Evolutionary conservation across 2,329 filamentous ascomycete species (phyloP).

Genomic region (Myotisia sp.): DNA sequence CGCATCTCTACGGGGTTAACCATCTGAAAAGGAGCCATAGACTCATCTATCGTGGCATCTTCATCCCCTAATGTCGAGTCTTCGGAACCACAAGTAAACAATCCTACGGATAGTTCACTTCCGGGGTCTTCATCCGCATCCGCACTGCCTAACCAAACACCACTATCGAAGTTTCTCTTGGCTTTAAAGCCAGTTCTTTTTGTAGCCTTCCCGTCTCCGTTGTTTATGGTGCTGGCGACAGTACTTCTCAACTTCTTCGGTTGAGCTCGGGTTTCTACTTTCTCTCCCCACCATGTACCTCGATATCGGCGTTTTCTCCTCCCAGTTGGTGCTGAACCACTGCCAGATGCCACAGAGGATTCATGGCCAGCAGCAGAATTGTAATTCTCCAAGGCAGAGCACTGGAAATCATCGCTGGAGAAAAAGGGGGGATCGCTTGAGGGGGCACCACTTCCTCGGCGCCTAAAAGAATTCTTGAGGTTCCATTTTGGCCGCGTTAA

Average conservation of each 20-base stretch:
- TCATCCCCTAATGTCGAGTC: neutral
- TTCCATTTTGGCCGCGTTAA: conserved; percentile 13
- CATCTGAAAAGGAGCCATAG: too few species aligned
- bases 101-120: neutral
- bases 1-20: too few species aligned
- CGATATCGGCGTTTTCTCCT: conserved; percentile 28
- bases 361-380: conserved; percentile 13
- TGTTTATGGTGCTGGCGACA: too few species aligned
- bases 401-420: conserved; percentile 35
- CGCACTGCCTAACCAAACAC: conserved; percentile 36
- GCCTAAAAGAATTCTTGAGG: neutral
- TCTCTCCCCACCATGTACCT: conserved; percentile 34
- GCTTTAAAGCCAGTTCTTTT: conserved; percentile 31
- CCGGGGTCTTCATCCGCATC: conserved; percentile 14
- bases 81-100: conserved; percentile 8
- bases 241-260: too few species aligned
- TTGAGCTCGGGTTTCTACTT: conserved; percentile 12
- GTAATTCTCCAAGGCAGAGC: conserved; percentile 33
- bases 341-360: conserved; percentile 9
- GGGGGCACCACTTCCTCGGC: conserved; percentile 11
- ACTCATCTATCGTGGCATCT: neutral
- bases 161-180: conserved; percentile 32
- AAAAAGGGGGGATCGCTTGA: conserved; percentile 34
- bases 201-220: conserved; percentile 25
- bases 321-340: conserved; percentile 8